Percentiles rank a stretch among this genome's conserved stretches.
Conservation (phyloP, 352 stramenopile genomes). For the Chrysophaeum taylorii region DNA sequence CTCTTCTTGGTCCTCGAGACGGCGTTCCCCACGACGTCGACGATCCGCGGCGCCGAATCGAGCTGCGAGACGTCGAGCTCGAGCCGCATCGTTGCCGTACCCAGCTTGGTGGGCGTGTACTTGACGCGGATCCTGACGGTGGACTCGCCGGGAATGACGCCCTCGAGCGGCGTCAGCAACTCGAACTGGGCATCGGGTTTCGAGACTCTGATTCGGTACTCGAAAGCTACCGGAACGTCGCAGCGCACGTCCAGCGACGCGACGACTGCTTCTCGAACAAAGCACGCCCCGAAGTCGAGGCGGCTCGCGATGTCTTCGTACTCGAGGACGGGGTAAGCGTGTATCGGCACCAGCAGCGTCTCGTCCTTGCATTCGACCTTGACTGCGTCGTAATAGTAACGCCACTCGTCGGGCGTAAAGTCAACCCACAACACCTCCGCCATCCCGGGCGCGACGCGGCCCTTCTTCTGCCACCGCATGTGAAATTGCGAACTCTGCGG, state of each 20-base stretch:
- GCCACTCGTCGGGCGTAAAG: constrained; percentile 51
- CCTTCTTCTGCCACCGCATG: constrained; percentile 37
- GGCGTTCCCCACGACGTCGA: constrained; percentile 36
- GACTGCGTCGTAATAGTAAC: constrained; percentile 73
- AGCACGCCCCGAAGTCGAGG: constrained; percentile 60
- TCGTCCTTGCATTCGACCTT: constrained; percentile 52
- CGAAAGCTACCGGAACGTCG: constrained; percentile 67
- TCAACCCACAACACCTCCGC: constrained; percentile 55
- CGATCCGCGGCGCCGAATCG: constrained; percentile 49
- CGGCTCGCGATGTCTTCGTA: constrained; percentile 51
- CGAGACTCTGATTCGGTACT: constrained; percentile 55
- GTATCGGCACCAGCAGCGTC: constrained; percentile 52
- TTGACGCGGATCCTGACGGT: constrained; percentile 49
- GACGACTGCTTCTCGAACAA: constrained; percentile 11
- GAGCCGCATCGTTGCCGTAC: constrained; percentile 51
- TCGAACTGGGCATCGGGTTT: constrained; percentile 56
- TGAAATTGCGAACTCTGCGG: constrained; percentile 38
- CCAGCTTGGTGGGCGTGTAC: constrained; percentile 52
- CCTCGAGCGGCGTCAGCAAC: constrained; percentile 46
- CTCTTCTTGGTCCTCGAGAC: neutral
- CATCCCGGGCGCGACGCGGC: constrained; percentile 55
- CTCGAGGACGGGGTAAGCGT: constrained; percentile 67
- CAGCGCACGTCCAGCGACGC: constrained; percentile 29
- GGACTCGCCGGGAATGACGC: constrained; percentile 52
- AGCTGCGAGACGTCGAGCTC: constrained; percentile 59